Evolutionary conservation across 805 yeast genomes (phyloP), one percentile per base, ranked within the genome.

Genomic region (Cyberlindnera mycetangii): DNA sequence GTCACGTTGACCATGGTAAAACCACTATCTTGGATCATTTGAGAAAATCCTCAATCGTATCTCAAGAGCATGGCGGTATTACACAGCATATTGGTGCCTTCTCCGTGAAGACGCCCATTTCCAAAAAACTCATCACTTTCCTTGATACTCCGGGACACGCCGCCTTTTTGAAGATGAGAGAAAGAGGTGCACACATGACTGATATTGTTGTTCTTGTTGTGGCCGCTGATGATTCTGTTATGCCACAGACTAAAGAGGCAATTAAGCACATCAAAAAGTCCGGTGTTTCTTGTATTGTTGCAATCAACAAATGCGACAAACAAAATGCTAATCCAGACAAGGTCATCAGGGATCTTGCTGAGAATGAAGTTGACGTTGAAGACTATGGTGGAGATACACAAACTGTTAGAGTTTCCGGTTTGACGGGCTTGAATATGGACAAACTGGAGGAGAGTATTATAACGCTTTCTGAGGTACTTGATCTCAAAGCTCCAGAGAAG

Each of bases 31-130:
- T 93, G 44, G 99, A 93, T 63, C 79, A 81, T 58, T 69, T 93
- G 56, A 74, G 98, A 36, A 89, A 87, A 53, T 85, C 96, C 0
- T 79, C 90, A 0, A 79, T 93, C 7, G 98, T 84, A 0, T 78
- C 79, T 24, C 76, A 81, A 33, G 99, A 93, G 61, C 86, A 81
- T 62, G 99, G 99, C 43, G 98, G 99, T 16, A 93, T 93, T 41
- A 93, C 99, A 0, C 99, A 93, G 64, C 97, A 89, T 62, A 93
- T 93, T 45, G 99, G 99, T 63, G 98, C 99, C 0, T 93, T 93
- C 56, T 83, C 92, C 14, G 93, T 92, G 19, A 70, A 72, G n/a
- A 78, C 96, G 0, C 90, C 93, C 0, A 62, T 75, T 1, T 77
- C 93, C 1, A 81, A 83, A 56, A 85, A 83, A 61, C 70, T 70